These are phyloP conservation scores for Dacryopinax primogenitus DNA, from an alignment of 768 basidiomycete species.

Conservation along the genomic window DNA sequence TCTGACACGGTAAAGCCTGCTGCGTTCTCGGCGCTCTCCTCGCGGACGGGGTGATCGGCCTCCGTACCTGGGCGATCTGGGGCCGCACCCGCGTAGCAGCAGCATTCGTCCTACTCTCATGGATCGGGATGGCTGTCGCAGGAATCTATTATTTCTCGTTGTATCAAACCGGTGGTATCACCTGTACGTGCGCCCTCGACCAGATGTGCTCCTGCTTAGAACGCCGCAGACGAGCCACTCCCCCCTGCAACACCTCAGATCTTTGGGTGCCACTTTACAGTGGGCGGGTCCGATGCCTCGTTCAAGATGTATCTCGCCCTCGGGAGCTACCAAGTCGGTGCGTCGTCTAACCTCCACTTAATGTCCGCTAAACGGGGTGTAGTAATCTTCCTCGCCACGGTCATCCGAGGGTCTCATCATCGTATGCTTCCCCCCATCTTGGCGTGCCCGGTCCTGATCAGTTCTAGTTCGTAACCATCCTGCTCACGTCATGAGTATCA, in stretches of 20 bases:
- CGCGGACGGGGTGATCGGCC: neutral
- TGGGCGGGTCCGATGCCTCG: neutral
- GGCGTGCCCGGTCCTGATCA: neutral
- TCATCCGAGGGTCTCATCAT: neutral
- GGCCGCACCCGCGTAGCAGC: neutral
- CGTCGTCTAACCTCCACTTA: neutral
- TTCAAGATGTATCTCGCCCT: conserved; percentile 3
- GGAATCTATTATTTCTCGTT: neutral
- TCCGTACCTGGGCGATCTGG: conserved; percentile 6
- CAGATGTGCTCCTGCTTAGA: neutral
- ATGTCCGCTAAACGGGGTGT: neutral
- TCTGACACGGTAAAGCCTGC: neutral
- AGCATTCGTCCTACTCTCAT: neutral
- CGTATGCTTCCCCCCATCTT: neutral
- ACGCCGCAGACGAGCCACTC: neutral
- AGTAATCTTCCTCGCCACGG: neutral
- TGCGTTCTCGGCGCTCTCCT: neutral
- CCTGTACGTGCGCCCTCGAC: neutral
- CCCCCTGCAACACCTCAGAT: neutral
- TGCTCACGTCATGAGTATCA: neutral
- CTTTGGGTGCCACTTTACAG: neutral
- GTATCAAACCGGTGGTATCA: neutral
- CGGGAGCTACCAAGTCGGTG: neutral
- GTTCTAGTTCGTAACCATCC: neutral
- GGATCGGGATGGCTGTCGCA: neutral